These are phyloP conservation scores for Candida albicans DNA, from an alignment of 1,139 yeast genomes.

Conservation along the genomic window DNA sequence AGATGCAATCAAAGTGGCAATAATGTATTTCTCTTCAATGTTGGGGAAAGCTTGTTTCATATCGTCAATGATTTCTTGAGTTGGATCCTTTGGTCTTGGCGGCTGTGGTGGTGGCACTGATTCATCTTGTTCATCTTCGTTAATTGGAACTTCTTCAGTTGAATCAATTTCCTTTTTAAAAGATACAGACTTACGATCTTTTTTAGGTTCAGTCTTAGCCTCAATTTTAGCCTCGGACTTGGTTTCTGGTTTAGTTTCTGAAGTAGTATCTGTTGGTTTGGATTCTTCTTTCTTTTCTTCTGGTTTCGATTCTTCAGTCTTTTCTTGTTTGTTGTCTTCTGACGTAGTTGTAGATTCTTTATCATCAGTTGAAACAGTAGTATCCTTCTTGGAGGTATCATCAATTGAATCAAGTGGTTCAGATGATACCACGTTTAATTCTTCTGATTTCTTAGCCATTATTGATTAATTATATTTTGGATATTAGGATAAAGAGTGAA, in stretches of 20 bases:
- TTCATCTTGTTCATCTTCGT: slow-evolving; percentile 15
- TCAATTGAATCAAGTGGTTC: slow-evolving; percentile 35
- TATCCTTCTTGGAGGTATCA: slow-evolving; percentile 10
- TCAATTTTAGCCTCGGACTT: slow-evolving; percentile 3
- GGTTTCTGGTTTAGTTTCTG: background rate
- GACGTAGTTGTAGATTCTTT: no score
- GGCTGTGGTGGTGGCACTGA: slow-evolving; percentile 68
- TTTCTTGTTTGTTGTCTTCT: no score
- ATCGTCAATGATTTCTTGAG: slow-evolving; percentile 50
- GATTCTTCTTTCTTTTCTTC: slow-evolving; percentile 4
- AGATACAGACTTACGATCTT: slow-evolving; percentile 5
- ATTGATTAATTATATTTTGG: background rate
- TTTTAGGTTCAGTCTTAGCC: slow-evolving; percentile 6
- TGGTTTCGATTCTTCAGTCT: slow-evolving; percentile 7
- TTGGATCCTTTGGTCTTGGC: slow-evolving; percentile 64
- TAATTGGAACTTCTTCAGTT: slow-evolving; percentile 16
- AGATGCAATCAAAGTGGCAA: slow-evolving; percentile 84
- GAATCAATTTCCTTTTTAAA: slow-evolving; percentile 5
- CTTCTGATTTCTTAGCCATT: slow-evolving; percentile 22
- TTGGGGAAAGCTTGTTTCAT: slow-evolving; percentile 82
- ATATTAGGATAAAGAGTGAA: no score
- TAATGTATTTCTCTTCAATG: slow-evolving; percentile 65
- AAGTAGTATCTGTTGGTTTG: background rate
- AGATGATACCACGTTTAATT: slow-evolving; percentile 32
- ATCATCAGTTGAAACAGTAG: background rate